Conservation (phyloP, 2,329 filamentous ascomycete species). For the Colletotrichum sp. region DNA sequence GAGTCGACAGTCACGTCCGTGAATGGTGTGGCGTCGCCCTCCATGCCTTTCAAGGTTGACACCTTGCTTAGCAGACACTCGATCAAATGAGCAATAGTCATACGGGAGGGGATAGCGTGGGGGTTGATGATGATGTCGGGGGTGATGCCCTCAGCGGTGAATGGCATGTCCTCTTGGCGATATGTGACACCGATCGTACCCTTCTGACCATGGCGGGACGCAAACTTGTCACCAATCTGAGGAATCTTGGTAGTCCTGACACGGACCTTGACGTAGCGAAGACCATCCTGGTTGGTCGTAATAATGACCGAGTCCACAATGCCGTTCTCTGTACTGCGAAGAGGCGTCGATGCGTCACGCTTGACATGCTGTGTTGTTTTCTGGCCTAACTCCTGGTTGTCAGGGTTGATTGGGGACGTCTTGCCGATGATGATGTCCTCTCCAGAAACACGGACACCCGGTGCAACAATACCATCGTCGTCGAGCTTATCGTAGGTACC, state of each 20-base stretch:
- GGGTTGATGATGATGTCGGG: conserved; percentile 99
- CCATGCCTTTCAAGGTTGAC: conserved; percentile 87
- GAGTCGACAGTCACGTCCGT: conserved; percentile 97
- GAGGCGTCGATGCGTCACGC: conserved; percentile 92
- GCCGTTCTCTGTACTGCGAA: conserved; percentile 94
- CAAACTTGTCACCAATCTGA: conserved; percentile 99
- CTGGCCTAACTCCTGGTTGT: conserved; percentile 92
- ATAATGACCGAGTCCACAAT: conserved; percentile 94
- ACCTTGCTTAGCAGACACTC: conserved; percentile 98
- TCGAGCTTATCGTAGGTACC: conserved; percentile 98
- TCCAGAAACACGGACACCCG: conserved; percentile 92
- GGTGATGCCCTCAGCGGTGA: conserved; percentile 87
- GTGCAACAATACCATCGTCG: conserved; percentile 92
- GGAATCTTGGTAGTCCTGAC: conserved; percentile 97
- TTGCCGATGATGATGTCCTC: conserved; percentile 99
- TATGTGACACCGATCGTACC: conserved; percentile 99
- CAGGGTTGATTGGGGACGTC: conserved; percentile 91
- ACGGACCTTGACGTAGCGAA: conserved; percentile 96
- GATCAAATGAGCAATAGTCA: conserved; percentile 99
- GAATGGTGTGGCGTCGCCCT: conserved; percentile 97
- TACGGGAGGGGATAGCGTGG: conserved; percentile 98
- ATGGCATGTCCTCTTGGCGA: conserved; percentile 98
- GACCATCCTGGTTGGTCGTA: conserved; percentile 92
- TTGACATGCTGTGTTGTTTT: conserved; percentile 89
- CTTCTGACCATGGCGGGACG: conserved; percentile 98